Evolutionary conservation across 139 green algal species (phyloP), one percentile per base, ranked within the genome.

Genomic region (Haematococcus sp.): DNA sequence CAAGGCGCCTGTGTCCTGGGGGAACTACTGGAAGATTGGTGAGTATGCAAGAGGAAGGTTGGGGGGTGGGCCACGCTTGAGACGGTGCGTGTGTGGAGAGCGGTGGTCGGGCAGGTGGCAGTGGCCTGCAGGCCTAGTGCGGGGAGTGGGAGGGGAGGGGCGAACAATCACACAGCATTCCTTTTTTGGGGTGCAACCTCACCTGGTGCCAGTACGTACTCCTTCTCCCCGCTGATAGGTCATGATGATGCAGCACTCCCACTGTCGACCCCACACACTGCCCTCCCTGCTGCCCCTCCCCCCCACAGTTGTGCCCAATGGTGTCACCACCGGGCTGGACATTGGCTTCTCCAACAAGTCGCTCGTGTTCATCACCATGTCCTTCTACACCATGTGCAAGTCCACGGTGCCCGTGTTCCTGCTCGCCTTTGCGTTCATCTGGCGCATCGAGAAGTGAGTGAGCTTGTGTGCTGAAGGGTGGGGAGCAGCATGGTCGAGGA

Each of bases 311-410:
- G 65, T 96, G 2, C 93, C 94, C 20, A 98, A 97, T 74, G 93
- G 93, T 56, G 43, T 92, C 1, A 87, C 83, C 23, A 98, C 95
- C 3, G 94, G 91, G 3, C 70, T 97, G 3, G 94, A 98, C 81
- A 97, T 98, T 52, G 94, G 90, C 59, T 88, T 98, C 51, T 95
- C 87, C 68, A 98, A 98, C 73, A 90, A 91, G 60, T 94, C 87
- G 3, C 77, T 98, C 22, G 89, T 90, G 0, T 93, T 90, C 75
- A 97, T 97, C 84, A 94, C 91, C 27, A 83, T 97, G 17, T 88
- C 73, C 59, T 98, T 98, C 83, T 98, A 98, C 86, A 96, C 93
- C 11, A 96, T 98, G 92, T 97, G 92, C 89, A 97, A 97, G 81
- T 93, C 88, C 32, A 94, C 92, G 0, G 91, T 89, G 11, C 94